Evolutionary conservation across 2,329 filamentous ascomycete species (phyloP), one percentile per base, ranked within the genome.

Genomic region (Xylariaceae sp.): DNA sequence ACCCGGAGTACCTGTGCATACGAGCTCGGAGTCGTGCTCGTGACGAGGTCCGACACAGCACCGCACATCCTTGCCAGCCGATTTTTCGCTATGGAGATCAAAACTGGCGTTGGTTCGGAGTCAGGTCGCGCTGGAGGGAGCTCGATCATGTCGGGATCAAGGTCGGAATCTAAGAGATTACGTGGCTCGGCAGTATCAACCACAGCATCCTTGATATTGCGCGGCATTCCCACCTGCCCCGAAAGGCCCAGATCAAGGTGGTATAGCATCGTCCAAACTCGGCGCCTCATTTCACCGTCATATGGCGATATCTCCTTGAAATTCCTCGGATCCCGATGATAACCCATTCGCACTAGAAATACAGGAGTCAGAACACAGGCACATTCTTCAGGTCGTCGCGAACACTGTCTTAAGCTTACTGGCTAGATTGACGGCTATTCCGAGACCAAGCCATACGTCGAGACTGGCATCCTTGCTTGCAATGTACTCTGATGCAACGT

Each of bases 251-350:
- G 55, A 42, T 74, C 70, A 15, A 69, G 50, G 53, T 68, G 65
- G 34, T 57, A 58, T 2, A 72, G 56, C 13, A 62, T 55, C 15
- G 60, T 53, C 70, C 70, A 74, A 1, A 64, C 44, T 8, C 71
- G 59, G 15, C 71, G 61, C 24, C 71, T 52, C 61, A 73, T 69
- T 48, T 74, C 71, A 7, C 66, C 65, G n/a, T 65, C 54, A 38
- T 71, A 68, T 1, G 62, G 55, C 1, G 64, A 59, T 17, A 74
- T 62, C n/a, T 56, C 57, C 0, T 63, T 55, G 42, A 68, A 72
- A 41, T 68, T 60, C 13, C 49, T 55, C 1, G 67, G 56, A 43
- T 74, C 71, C 19, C 69, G 58, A 42, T 74, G 69, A 40, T 68
- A 69, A 0, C 64, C 67, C 64, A 66, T 66, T 4, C 60, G 61